Evolutionary conservation across 352 stramenopile species (phyloP), one percentile per base, ranked within the genome.

Genomic region (Blastocystis sp.): DNA sequence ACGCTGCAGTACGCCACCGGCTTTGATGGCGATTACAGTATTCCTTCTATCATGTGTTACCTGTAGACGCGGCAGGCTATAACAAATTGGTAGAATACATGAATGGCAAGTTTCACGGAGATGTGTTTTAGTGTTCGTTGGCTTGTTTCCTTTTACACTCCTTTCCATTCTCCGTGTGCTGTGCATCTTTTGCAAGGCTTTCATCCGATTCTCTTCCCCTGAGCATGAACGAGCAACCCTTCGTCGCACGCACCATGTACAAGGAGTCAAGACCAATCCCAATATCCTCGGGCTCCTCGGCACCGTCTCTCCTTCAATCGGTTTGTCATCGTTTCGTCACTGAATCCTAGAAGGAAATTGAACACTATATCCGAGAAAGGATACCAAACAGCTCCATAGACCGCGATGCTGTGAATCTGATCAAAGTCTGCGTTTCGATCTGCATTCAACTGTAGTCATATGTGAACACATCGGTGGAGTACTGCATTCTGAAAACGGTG

Each of bases 31-130:
- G n/a, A 35, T 35, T 78, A 78, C 37, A 78, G 67, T 78, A 35
- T 9, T 31, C 29, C 50, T 24, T 33, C 19, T 19, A 45, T 21
- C 19, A 13, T 59, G 59, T 60, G 3, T 78, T 26, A n/a, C 31
- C 16, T 3, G 3, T 78, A 78, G 67, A 60, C 29, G 67, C 67
- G 3, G 16, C 26, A 33, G 67, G 29, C 9, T 78, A 78, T 37
- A 78, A 78, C 67, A 78, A 78, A 37, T 37, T 78, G 19, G 67
- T 78, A 37, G 39, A 60, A 9, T 78, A 61, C 50, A 78, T 78
- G 67, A 78, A 78, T 26, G 67, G 67, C 19, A 78, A 78, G 33
- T 78, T 78, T 26, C 37, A 78, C 24, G 67, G 45, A 60, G 67
- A 78, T 4, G 21, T 78, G 67, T 78, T 78, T 26, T 78, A 33